Conservation (phyloP, 768 basidiomycete genomes). For the Mycena filopes region DNA sequence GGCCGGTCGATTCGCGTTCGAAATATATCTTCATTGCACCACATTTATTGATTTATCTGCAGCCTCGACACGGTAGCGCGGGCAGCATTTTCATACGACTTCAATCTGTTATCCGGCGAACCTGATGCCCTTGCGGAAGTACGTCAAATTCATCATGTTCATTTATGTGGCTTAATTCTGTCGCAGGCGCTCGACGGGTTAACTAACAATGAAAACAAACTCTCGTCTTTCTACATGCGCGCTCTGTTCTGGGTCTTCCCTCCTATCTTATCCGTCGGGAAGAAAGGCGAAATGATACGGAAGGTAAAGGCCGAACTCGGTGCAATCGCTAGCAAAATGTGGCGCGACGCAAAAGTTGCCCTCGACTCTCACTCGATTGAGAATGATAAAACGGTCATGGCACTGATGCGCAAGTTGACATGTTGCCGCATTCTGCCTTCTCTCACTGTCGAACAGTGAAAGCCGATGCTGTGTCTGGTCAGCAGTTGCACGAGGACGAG, state of each 20-base stretch:
- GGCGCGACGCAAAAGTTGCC: slow-evolving; percentile 61
- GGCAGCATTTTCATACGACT: slow-evolving; percentile 74
- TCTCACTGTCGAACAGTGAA: slow-evolving; percentile 40
- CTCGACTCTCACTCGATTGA: slow-evolving; percentile 47
- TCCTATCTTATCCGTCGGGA: slow-evolving; percentile 62
- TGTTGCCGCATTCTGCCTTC: background rate
- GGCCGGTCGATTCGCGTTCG: slow-evolving; percentile 71
- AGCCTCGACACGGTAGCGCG: slow-evolving; percentile 70
- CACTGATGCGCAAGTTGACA: slow-evolving; percentile 59
- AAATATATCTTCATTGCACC: background rate
- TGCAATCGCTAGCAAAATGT: slow-evolving; percentile 60
- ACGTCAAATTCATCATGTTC: background rate
- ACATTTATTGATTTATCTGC: slow-evolving; percentile 13
- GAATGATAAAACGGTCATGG: slow-evolving; percentile 60
- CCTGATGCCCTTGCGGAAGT: slow-evolving; percentile 58
- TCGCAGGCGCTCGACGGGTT: slow-evolving; percentile 59
- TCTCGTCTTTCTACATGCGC: slow-evolving; percentile 71
- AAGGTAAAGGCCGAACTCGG: slow-evolving; percentile 65
- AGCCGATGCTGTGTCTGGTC: slow-evolving; percentile 55
- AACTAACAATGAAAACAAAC: slow-evolving; percentile 68
- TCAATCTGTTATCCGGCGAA: slow-evolving; percentile 62
- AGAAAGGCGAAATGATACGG: slow-evolving; percentile 68
- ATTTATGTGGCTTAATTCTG: background rate
- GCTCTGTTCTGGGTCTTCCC: slow-evolving; percentile 72
- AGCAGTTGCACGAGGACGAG: slow-evolving; percentile 58